These are phyloP conservation scores for Hypholoma fasciculare DNA, from an alignment of 768 basidiomycete genomes.

Conservation along the genomic window DNA sequence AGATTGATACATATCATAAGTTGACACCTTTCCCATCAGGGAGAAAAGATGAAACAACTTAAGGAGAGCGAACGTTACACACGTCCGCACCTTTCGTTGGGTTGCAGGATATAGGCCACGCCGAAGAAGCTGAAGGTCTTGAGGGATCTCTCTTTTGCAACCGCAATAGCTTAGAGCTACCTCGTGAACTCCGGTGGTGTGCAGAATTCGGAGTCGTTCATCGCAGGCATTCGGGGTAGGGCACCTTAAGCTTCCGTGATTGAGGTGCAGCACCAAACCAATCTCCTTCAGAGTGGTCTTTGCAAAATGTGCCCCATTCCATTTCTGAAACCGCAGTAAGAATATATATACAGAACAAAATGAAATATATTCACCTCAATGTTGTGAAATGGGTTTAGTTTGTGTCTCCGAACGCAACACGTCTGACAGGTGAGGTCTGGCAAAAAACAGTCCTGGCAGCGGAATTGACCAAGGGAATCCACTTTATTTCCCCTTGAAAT, in stretches of 20 bases:
- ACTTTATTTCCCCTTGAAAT: background rate
- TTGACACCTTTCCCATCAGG: background rate
- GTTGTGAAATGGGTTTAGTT: background rate
- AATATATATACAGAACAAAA: too few species aligned
- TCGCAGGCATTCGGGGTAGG: background rate
- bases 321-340: background rate
- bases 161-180: constrained; percentile 11
- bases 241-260: constrained; percentile 1
- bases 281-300: background rate
- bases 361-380: constrained; percentile 7
- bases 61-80: constrained; percentile 11
- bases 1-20: constrained; percentile 9
- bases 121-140: constrained; percentile 18
- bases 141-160: background rate
- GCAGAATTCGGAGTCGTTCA: constrained; percentile 5
- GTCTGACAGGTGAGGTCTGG: background rate
- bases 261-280: constrained; percentile 4
- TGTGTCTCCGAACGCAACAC: constrained; percentile 7
- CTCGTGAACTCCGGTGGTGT: constrained; percentile 14
- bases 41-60: background rate
- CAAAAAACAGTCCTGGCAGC: constrained; percentile 6
- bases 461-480: background rate
- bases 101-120: constrained; percentile 14
- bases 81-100: background rate
- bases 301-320: background rate